Percentiles rank a stretch among this genome's conserved stretches.
phyloP scores from a whole-genome alignment of 345 rosid genomes.

The Syzygium aromaticum region DNA sequence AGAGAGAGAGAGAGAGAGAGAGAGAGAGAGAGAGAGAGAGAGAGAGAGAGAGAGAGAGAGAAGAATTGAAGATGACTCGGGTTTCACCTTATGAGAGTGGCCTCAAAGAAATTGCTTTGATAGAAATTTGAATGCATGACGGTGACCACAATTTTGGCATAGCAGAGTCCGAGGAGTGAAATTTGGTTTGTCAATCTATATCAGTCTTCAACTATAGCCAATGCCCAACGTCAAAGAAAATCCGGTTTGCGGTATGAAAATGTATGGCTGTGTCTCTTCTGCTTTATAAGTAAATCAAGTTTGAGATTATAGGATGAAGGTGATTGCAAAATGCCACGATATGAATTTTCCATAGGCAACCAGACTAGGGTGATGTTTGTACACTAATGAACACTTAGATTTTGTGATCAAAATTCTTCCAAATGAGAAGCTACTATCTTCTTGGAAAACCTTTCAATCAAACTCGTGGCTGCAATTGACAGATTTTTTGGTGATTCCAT shows the following conservation, averaged over 20 bases:
- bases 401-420: neutral
- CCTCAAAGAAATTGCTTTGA: neutral
- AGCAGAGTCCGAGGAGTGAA: neutral
- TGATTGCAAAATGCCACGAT: neutral
- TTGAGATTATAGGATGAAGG: neutral
- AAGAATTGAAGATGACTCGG: too few relatives aligned
- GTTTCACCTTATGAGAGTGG: neutral
- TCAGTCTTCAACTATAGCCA: neutral
- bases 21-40: too few relatives aligned
- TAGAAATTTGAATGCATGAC: neutral
- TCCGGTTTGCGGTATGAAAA: neutral
- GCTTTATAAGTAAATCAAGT: neutral
- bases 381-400: too few relatives aligned
- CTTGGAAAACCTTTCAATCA: neutral
- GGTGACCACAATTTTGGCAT: neutral
- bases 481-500: too few relatives aligned
- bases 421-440: neutral
- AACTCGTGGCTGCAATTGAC: neutral
- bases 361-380: accelerated
- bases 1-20: too few relatives aligned
- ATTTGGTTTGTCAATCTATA: too few relatives aligned
- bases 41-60: too few relatives aligned
- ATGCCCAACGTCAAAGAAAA: neutral
- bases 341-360: neutral
- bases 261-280: neutral